These are phyloP conservation scores for Agarophyton chilense DNA, from an alignment of 23 red algal species.

Conservation along the genomic window DNA sequence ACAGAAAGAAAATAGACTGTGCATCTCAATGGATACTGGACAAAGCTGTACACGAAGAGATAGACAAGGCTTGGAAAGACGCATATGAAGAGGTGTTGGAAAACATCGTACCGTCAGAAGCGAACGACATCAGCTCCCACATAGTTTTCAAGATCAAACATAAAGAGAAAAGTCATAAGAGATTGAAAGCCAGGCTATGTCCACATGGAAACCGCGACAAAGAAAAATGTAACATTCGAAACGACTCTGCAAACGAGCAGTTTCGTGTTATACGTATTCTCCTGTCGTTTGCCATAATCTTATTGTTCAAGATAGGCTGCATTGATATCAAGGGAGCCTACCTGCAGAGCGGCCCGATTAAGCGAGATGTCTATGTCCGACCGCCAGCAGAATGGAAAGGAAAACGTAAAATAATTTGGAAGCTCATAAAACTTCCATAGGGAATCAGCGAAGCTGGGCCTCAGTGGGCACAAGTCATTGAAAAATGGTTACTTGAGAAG, in stretches of 20 bases:
- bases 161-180: conserved; percentile 13
- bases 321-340: conserved; percentile 53
- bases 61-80: conserved; percentile 17
- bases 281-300: not conserved
- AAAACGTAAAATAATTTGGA: conserved; percentile 1
- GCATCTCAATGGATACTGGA: conserved; percentile 32
- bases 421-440: conserved; percentile 24
- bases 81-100: conserved; percentile 31
- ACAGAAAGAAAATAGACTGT: conserved; percentile 42
- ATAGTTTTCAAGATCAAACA: conserved; percentile 35
- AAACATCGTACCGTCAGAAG: not conserved
- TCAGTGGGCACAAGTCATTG: conserved; percentile 37
- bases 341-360: conserved; percentile 49
- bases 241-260: conserved; percentile 31
- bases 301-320: conserved; percentile 18
- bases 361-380: conserved; percentile 9
- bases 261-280: conserved; percentile 37
- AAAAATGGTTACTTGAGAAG: conserved; percentile 16
- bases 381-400: conserved; percentile 44
- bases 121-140: conserved; percentile 33
- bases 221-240: conserved; percentile 39
- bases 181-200: conserved; percentile 33
- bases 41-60: conserved; percentile 24
- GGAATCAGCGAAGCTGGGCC: conserved; percentile 39
- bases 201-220: conserved; percentile 51